Percentiles rank a stretch among this genome's conserved stretches.
phyloP scores from a whole-genome alignment of 345 rosid genomes.

The Lepidium aucheri region DNA sequence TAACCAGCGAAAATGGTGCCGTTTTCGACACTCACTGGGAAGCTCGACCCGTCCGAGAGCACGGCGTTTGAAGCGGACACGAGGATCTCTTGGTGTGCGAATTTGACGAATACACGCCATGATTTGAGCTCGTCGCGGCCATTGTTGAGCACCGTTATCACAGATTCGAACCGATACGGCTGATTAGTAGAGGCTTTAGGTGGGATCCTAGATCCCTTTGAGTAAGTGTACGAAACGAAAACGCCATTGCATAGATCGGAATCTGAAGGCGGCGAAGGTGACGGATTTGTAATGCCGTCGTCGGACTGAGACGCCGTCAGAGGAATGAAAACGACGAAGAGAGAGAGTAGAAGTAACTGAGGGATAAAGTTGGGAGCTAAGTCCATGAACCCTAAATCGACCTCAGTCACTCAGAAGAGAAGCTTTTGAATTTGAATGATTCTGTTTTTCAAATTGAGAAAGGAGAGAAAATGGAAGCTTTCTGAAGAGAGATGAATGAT shows the following conservation, averaged over 20 bases:
- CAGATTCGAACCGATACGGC: conserved; percentile 81
- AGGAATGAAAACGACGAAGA: background rate
- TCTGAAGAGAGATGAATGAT: conserved; percentile 1
- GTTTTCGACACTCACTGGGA: conserved; percentile 58
- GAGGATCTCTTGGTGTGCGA: conserved; percentile 58
- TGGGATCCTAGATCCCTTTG: conserved; percentile 37
- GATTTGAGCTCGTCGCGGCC: conserved; percentile 68
- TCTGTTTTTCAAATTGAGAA: background rate
- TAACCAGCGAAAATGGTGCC: conserved; percentile 70
- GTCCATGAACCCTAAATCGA: conserved; percentile 17
- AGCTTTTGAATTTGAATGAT: background rate
- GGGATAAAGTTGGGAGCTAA: conserved; percentile 1
- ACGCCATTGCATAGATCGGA: conserved; percentile 49
- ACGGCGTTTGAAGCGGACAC: conserved; percentile 70
- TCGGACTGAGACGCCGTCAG: conserved; percentile 2
- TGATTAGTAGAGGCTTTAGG: conserved; percentile 55
- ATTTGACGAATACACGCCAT: conserved; percentile 77
- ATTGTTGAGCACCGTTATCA: conserved; percentile 59
- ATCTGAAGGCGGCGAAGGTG: conserved; percentile 12
- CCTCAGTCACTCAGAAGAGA: background rate
- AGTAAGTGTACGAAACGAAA: conserved; percentile 54
- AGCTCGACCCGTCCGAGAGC: conserved; percentile 57
- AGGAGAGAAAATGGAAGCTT: background rate
- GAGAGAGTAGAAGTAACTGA: conserved; percentile 2
- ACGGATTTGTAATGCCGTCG: background rate